Base-by-base conservation (phyloP, 1,284 basidiomycete genomes). In the Apiotrichum laibachii region DNA sequence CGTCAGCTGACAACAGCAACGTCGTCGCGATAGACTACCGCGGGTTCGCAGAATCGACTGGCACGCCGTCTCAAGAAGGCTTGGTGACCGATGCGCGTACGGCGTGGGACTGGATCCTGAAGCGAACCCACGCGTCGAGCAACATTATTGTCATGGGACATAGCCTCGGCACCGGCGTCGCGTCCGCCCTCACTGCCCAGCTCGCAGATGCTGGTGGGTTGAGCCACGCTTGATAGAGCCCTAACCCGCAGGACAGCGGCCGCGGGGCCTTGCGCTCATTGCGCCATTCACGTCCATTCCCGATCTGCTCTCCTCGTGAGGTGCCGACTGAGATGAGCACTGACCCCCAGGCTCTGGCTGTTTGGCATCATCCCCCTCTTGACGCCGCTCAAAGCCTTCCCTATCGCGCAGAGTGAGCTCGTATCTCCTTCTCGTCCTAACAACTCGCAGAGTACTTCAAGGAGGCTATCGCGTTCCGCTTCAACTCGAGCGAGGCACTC, bases 1-100 rank as follows among this genome's bases (percentile, higher is more conserved):
- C 22, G 5, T 12, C 81, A 51, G 39, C 56, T 53, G 19, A 53
- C 46, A 6, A 2, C 45, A 74, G 73, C 18, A 96, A 95, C 71
- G 86, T 96, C 2, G 77, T 96, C 21, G 86, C 86, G 0, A 85
- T 91, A 47, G 93, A 96, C 76, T 95, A 95, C 72, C 85, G 92
- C n/a, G 94, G 94, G 0, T 98, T 89, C 68, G 94, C 82, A 0
- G 92, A 98, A 72, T 93, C 90, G 56, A 83, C 84, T 0, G 91
- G 92, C 1, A 75, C 73, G 1, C 93, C 93, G 0, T 85, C 83
- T 12, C 88, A 94, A 72, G 75, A 78, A 15, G 95, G 93, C 0
- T 79, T 97, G 0, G 75, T 85, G 0, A 76, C 77, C 5, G 95
- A 98, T 70, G 92, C 90, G 1, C 81, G 85, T 31, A 82, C 90